Base-by-base conservation (phyloP, 176 grass and related monocot species). In the Oryza longistaminata region DNA sequence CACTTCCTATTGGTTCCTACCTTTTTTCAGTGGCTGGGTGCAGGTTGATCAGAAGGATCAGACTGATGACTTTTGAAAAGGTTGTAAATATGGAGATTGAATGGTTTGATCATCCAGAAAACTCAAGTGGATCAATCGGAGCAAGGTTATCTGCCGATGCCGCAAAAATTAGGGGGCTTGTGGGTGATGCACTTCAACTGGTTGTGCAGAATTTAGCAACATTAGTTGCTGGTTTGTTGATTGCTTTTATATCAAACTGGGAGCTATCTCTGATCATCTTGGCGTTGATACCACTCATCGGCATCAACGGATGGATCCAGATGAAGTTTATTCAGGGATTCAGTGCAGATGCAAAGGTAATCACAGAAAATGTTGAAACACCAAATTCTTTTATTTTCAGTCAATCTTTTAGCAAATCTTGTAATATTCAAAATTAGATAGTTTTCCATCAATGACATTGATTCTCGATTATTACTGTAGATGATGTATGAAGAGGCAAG, bases 401-500 rank as follows among this genome's bases (percentile, higher is more conserved):
- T 34, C 14, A 60, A 68, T 70, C 17, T 53, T n/a, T 76, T 42
- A 40, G 39, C 39, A 40, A 40, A 40, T 40, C 39, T 40, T 40
- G 39, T 40, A 40, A 40, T 40, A 40, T 1, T 40, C 39, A 40
- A 40, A 40, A 9, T 40, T 40, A 40, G 39, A 40, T 40, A 40
- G 9, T 66, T 83, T 17, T 8, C 52, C 8, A n/a, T 13, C 34
- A 5, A 55, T 25, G 65, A 42, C 78, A 88, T 7, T 72, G 25
- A 70, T 76, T 55, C 26, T 25, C 22, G 22, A 43, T 26, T 80
- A 48, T 77, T 27, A 19, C 45, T 94, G 71, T 65, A 97, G 94
- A 85, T 89, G 81, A 97, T 94, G 94, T 92, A 97, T 45, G 92
- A 97, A 61, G 92, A 94, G 61, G 92, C 95, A 80, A 97, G 92